A percentile compares a stretch with the other conserved stretches of the same genome.
Conservation (phyloP, 257 asterid genomes). For the Linaria vulgaris region DNA sequence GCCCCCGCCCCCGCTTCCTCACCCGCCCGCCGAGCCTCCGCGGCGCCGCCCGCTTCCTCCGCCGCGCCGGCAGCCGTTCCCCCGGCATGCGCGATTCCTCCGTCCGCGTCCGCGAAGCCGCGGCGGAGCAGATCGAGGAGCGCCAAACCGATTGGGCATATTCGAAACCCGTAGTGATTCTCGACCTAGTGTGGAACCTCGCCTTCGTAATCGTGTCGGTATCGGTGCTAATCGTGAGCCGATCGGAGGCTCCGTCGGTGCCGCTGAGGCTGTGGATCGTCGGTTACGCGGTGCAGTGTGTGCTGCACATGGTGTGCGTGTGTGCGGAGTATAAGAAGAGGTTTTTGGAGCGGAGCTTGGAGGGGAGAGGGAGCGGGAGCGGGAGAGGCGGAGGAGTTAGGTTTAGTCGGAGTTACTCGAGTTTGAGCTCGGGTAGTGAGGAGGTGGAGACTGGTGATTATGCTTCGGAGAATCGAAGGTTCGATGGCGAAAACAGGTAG, state of each 20-base stretch:
- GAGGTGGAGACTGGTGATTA: constrained; percentile 48
- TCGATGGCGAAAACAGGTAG: constrained; percentile 74
- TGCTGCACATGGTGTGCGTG: constrained; percentile 58
- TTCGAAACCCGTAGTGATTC: constrained; percentile 59
- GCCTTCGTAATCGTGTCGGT: constrained; percentile 51
- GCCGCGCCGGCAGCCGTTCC: constrained; percentile 58
- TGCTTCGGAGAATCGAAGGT: constrained; percentile 43
- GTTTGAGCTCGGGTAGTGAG: constrained; percentile 78
- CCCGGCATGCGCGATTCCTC: constrained; percentile 69
- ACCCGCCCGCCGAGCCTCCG: constrained; percentile 59
- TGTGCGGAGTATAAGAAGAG: constrained; percentile 52
- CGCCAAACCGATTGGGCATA: constrained; percentile 71
- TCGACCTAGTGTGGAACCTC: constrained; percentile 65
- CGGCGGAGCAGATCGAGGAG: constrained; percentile 61
- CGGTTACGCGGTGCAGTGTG: constrained; percentile 61
- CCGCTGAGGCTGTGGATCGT: constrained; percentile 66
- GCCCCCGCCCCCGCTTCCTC: constrained; percentile 38
- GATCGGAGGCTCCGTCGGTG: constrained; percentile 45
- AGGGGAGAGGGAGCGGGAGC: constrained; percentile 36
- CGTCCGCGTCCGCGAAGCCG: constrained; percentile 62
- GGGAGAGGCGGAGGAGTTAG: constrained; percentile 30
- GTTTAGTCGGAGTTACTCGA: constrained; percentile 39
- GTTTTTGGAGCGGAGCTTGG: constrained; percentile 32
- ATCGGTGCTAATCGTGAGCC: constrained; percentile 48
- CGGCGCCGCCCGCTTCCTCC: constrained; percentile 61